Evolutionary conservation across 345 rosid genomes (phyloP).

Genomic region (Syzygium aromaticum): DNA sequence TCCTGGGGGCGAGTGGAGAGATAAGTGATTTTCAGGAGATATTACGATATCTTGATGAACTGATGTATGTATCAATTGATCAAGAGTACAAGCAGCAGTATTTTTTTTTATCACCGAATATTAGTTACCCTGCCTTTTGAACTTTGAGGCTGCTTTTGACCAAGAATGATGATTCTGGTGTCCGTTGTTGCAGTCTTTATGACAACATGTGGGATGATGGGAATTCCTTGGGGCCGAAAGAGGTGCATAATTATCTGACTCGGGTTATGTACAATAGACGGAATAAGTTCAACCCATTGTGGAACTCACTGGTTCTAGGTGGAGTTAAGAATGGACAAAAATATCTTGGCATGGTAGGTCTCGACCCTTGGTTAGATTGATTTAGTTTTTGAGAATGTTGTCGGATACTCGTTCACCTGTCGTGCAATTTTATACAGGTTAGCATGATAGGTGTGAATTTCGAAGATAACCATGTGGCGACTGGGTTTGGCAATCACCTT

Average conservation of each 20-base stretch:
- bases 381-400: not conserved
- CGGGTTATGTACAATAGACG: constrained; percentile 95
- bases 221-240: constrained; percentile 97
- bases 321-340: constrained; percentile 92
- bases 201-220: constrained; percentile 99
- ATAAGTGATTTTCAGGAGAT: constrained; percentile 97
- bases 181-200: constrained; percentile 49
- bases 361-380: not conserved
- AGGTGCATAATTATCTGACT: constrained; percentile 90
- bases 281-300: constrained; percentile 89
- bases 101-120: not conserved
- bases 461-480: constrained; percentile 90
- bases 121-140: not conserved
- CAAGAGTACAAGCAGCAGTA: not conserved
- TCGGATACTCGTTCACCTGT: not conserved
- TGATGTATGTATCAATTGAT: constrained; percentile 37
- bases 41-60: constrained; percentile 79
- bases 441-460: constrained; percentile 90
- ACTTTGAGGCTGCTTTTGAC: constrained; percentile 3
- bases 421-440: constrained; percentile 33
- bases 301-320: constrained; percentile 97
- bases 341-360: constrained; percentile 82
- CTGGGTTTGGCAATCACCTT: constrained; percentile 96
- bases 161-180: not conserved
- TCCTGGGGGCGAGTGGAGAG: constrained; percentile 96